phyloP scores from a whole-genome alignment of 2,329 filamentous ascomycete genomes.

The Monosporascus sp. region DNA sequence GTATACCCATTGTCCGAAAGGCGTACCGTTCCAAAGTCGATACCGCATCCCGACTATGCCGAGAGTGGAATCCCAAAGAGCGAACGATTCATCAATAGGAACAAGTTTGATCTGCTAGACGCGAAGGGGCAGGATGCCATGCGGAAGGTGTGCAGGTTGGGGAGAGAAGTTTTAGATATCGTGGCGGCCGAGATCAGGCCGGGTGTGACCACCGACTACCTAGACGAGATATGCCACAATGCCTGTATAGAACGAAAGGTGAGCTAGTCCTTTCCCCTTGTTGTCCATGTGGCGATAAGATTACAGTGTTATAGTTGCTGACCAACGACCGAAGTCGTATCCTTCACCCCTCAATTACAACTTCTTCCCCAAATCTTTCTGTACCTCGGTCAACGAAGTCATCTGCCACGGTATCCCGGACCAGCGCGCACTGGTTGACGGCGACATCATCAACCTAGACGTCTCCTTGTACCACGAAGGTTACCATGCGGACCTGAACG shows the following conservation, averaged over 20 bases:
- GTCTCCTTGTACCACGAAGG: conserved; percentile 91
- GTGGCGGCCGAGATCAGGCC: conserved; percentile 77
- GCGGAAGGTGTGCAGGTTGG: conserved; percentile 84
- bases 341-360: conserved; percentile 93
- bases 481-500: conserved; percentile 94
- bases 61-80: conserved; percentile 69
- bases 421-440: conserved; percentile 77
- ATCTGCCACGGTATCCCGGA: conserved; percentile 99
- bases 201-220: conserved; percentile 92
- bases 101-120: conserved; percentile 78
- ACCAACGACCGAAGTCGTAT: conserved; percentile 62
- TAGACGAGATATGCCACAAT: conserved; percentile 92
- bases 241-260: conserved; percentile 91
- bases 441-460: conserved; percentile 96
- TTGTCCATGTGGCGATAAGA: neutral
- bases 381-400: conserved; percentile 92
- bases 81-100: conserved; percentile 59
- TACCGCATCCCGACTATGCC: conserved; percentile 83
- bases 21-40: conserved; percentile 70
- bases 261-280: conserved; percentile 31
- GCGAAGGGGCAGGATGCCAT: conserved; percentile 79
- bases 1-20: conserved; percentile 76
- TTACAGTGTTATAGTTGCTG: neutral
- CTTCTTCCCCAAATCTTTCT: conserved; percentile 96
- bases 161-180: conserved; percentile 88